Base-by-base conservation (phyloP, 805 yeast species). In the Candida silvatica region DNA sequence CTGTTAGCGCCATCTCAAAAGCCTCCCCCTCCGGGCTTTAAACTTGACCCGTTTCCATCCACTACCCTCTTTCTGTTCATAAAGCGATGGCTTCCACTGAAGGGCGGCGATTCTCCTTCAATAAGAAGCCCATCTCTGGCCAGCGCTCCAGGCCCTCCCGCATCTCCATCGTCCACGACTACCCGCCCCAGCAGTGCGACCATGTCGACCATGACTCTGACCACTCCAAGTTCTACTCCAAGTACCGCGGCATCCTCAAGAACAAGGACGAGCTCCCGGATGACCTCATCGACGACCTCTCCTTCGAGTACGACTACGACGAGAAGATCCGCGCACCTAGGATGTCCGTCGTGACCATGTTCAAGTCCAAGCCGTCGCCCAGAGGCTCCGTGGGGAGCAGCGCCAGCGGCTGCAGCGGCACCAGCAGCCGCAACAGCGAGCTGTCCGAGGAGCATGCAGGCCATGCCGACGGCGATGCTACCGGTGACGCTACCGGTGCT, bases 241-340 rank as follows among this genome's bases (percentile, higher is more conserved):
- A 50, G 25, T 56, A 54, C 36, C 50, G 45, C 29, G 61, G 61
- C 9, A 46, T 55, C 4, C 28, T 54, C 29, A 52, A 49, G 31
- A 49, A 50, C 41, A 52, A 54, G 35, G 57, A 52, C 23, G 52
- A 52, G 32, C 46, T 46, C 8, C 51, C 56, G 2, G 56, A 48
- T 17, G 50, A 49, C 12, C 37, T 42, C n/a, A 31, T 46, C 20
- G 46, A 51, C 32, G 51, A 53, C 37, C 45, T 51, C 30, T 40
- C 42, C 9, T 54, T 46, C 38, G 57, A 54, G 29, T 52, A 64
- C 39, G 64, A 71, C 47, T 71, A 70, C 42, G 72, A 71, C 43
- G 74, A 71, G 39, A 71, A 69, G 44, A 72, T 71, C 32, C 50
- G 77, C 38, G 74, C 75, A 24, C 77, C 77, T 8, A 49, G 75